Evolutionary conservation across 371 early-diverging fungal genomes (phyloP), one percentile per base, ranked within the genome.

Genomic region (Zychaea mexicana): DNA sequence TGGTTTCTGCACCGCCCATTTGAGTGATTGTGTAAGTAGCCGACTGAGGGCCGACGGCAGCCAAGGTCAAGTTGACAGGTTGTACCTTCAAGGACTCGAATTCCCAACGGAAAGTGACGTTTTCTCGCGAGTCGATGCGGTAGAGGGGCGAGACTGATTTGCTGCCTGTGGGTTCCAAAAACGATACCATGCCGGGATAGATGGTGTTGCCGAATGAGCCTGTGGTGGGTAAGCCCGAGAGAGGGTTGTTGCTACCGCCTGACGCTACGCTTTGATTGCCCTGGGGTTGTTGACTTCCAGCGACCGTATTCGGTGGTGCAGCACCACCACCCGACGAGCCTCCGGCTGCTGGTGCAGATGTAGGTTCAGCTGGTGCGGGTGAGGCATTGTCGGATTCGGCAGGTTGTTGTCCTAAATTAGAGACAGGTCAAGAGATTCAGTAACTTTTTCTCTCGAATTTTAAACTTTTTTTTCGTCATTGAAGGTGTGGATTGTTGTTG

Each of bases 71-170:
- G n/a, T 68, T 76, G 19, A 58, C 60, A 46, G 83, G 83, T 30
- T 59, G 71, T n/a, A 82, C 83, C 3, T 60, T 39, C 6, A 82
- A 66, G 19, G 76, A 68, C 28, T 75, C 68, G 39, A 69, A 82
- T 13, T 57, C 52, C 83, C 83, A 82, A 12, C 68, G 38, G 60
- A 82, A 74, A 19, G 83, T 82, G 39, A 79, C 78, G 57, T 82
- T 82, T 60, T 78, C 77, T 38, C 55, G 72, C 22, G 64, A 24
- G 52, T 74, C 71, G 15, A 78, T 76, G 4, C 78, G 74, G 45
- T 69, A 79, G 24, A 82, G 64, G 13, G 83, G 83, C 13, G 73
- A 67, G 17, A 76, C 73, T 15, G 80, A 79, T 72, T 73, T 72
- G 57, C 71, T 74, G 26, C 70, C 67, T 4, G 72, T 79, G 17